phyloP scores from a whole-genome alignment of 306 rosid species.

The Coriaria nepalensis region DNA sequence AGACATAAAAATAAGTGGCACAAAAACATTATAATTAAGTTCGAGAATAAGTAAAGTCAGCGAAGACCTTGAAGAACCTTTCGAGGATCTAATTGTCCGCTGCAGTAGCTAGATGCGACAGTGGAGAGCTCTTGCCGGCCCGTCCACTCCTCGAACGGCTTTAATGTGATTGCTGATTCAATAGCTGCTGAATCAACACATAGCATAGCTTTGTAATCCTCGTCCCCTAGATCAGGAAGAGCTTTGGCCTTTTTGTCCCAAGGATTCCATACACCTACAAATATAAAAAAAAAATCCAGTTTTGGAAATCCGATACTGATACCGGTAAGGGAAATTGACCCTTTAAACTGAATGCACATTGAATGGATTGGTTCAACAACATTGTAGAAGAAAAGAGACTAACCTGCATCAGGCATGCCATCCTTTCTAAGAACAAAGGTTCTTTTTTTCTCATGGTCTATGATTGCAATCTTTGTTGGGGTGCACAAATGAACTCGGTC shows the following conservation, averaged over 20 bases:
- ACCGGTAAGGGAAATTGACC: too few species aligned
- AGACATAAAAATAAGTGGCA: not conserved
- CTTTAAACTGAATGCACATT: too few species aligned
- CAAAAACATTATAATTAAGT: conserved; percentile 1
- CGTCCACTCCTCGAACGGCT: conserved; percentile 66
- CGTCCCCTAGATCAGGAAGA: conserved; percentile 49
- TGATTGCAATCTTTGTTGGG: conserved; percentile 55
- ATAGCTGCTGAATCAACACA: conserved; percentile 56
- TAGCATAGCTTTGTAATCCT: conserved; percentile 58
- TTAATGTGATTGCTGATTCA: conserved; percentile 42
- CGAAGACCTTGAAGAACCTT: conserved; percentile 48
- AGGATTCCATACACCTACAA: conserved; percentile 70
- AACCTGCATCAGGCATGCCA: conserved; percentile 66
- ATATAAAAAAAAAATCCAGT: not conserved
- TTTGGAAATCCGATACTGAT: too few species aligned
- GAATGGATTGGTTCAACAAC: not conserved
- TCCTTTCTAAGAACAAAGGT: conserved; percentile 55
- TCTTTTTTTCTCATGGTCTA: conserved; percentile 76
- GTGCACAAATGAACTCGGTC: conserved; percentile 52
- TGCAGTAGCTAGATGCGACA: conserved; percentile 75
- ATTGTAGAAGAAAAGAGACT: not conserved
- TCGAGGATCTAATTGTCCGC: conserved; percentile 70
- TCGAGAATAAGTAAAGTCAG: conserved; percentile 9
- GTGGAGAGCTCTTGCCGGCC: conserved; percentile 57
- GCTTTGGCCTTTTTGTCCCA: conserved; percentile 59